Conservation (phyloP, 768 basidiomycete species). For the Tulasnella sp. region DNA sequence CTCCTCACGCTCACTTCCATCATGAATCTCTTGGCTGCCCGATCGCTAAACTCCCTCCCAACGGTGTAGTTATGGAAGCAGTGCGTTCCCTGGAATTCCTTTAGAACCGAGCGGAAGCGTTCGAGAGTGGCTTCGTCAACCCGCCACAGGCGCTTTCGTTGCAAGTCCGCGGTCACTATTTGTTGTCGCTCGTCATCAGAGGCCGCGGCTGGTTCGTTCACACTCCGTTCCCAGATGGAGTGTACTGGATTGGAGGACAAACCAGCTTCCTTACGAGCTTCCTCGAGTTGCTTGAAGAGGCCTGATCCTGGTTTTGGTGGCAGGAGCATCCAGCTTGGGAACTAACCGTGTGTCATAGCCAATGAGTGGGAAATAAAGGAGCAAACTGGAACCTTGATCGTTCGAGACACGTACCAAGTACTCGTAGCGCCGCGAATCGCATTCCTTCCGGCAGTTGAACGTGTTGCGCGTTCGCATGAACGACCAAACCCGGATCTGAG, state of each 20-base stretch:
- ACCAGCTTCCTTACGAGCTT: constrained; percentile 6
- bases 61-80: constrained; percentile 99
- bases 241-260: constrained; percentile 36
- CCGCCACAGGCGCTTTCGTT: constrained; percentile 70
- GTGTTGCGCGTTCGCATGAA: constrained; percentile 53
- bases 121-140: constrained; percentile 51
- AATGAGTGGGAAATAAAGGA: background rate
- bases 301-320: constrained; percentile 78
- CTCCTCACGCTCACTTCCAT: constrained; percentile 72
- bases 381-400: too few relatives aligned
- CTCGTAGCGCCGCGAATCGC: constrained; percentile 24
- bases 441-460: constrained; percentile 41
- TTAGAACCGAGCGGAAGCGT: constrained; percentile 52
- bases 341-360: background rate
- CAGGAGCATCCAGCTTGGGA: constrained; percentile 82
- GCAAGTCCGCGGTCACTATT: constrained; percentile 42
- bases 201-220: constrained; percentile 31
- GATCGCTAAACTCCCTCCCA: constrained; percentile 75
- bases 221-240: constrained; percentile 58
- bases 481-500: constrained; percentile 89
- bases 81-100: constrained; percentile 79
- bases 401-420: constrained; percentile 29
- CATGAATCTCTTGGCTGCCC: constrained; percentile 81
- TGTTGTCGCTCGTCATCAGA: background rate
- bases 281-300: constrained; percentile 37